Evolutionary conservation across 2,329 filamentous ascomycete species (phyloP), one percentile per base, ranked within the genome.

Genomic region (Rosellinia necatrix): DNA sequence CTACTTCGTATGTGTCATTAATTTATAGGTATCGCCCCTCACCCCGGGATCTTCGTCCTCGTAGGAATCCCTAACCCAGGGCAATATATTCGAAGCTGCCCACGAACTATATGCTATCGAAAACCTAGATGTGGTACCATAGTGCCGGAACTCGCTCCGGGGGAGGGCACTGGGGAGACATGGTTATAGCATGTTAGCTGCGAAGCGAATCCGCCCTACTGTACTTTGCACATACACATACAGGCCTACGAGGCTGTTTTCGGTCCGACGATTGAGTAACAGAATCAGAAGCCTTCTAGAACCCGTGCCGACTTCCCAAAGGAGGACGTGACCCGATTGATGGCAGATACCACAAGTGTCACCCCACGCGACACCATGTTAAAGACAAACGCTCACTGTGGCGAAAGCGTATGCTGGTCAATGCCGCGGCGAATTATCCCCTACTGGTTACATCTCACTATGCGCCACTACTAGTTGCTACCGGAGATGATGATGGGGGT

Each of bases 281-380:
- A 37, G 13, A 37, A n/a, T 15, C 19, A 50, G 58, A 60, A 60
- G 29, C 17, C 17, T 60, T 60, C 58, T 60, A 60, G 58, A 60
- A 57, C 24, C 19, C 17, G 17, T 6, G 24, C 6, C 43, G 21
- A 41, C 25, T 56, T 59, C 53, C 57, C 32, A 50, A 56, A 53
- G 21, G 41, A 49, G 57, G 32, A 30, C 53, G 48, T 53, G 35
- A 46, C 19, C 57, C 57, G 57, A 19, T n/a, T 19, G 17, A 22
- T 56, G 43, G 30, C 32, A 41, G 24, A 15, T 38, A 37, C 30
- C 32, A 48, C 25, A 49, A 40, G 9, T 29, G 41, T 35, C 41
- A 47, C 51, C 35, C 32, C 41, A 55, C 41, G 27, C 27, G 35
- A 48, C 15, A 37, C 44, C 15, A 25, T 29, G 29, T 12, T n/a